A percentile compares a stretch with the other conserved stretches of the same genome.
Evolutionary conservation across 1,139 yeast species (phyloP).

Genomic region (Protomyces lactucae-debilis): DNA sequence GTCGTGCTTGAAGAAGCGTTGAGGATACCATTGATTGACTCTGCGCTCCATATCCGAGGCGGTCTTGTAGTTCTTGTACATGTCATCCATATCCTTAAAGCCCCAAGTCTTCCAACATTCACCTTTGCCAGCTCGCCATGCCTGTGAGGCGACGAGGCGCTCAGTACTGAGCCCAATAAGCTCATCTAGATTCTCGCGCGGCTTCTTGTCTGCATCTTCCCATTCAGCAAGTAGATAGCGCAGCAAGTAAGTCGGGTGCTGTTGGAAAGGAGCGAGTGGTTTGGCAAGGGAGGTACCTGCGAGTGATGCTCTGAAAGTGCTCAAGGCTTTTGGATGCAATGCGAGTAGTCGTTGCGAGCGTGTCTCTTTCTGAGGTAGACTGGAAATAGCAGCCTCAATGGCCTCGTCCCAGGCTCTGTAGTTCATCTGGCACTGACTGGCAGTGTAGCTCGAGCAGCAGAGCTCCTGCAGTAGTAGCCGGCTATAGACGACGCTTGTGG

Average conservation of each 20-base stretch:
- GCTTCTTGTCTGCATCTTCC: constrained; percentile 10
- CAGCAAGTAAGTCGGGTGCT: constrained; percentile 20
- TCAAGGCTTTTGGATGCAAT: constrained; percentile 3
- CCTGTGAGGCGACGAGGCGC: constrained; percentile 3
- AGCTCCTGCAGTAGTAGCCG: neutral
- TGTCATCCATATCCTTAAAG: constrained; percentile 17
- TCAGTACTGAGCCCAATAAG: constrained; percentile 1
- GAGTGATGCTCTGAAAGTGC: constrained; percentile 4
- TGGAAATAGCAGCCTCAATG: constrained; percentile 3
- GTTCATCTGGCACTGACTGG: neutral
- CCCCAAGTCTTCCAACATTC: constrained; percentile 21
- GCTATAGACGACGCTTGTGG: no score
- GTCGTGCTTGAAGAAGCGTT: constrained; percentile 15
- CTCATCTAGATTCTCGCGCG: constrained; percentile 1
- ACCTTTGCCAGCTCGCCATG: constrained; percentile 19
- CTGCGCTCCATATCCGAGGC: constrained; percentile 1
- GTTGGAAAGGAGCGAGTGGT: constrained; percentile 17
- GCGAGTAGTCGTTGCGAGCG: constrained; percentile 11
- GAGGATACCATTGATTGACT: constrained; percentile 6
- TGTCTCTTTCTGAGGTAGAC: neutral
- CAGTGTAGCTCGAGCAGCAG: neutral
- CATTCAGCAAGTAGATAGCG: constrained; percentile 16
- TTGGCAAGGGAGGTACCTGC: neutral
- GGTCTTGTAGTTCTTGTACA: constrained; percentile 10
- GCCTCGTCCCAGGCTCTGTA: constrained; percentile 18